Evolutionary conservation across 305 asterid genomes (phyloP).

Genomic region (Rubia occidens): DNA sequence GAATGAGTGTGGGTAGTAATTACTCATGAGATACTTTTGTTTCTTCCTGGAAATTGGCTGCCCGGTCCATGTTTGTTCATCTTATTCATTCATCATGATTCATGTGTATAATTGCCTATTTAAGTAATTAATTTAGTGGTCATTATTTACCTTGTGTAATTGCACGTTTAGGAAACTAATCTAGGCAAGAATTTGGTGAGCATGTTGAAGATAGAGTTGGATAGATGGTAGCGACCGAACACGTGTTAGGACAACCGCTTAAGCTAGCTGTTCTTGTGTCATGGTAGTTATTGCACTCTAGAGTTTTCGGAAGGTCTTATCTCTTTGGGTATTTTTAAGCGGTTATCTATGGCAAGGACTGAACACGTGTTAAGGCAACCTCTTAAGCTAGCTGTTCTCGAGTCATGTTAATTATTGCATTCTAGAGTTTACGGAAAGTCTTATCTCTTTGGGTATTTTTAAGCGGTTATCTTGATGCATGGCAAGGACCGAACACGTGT

Average conservation of each 20-base stretch:
- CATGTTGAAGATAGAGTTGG: not conserved
- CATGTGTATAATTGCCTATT: not conserved
- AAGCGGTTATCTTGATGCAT: not conserved
- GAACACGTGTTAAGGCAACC: not conserved
- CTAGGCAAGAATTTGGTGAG: not conserved
- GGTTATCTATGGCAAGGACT: not conserved
- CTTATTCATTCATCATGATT: not conserved
- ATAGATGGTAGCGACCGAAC: not conserved
- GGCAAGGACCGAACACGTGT: not conserved
- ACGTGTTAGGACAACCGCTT: not conserved
- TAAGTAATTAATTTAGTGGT: not conserved
- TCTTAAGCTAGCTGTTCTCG: not conserved
- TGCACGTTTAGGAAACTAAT: not conserved
- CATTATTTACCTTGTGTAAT: not conserved
- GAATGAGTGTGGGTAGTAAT: not conserved
- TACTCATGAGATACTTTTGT: not conserved
- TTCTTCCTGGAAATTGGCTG: conserved; percentile 6
- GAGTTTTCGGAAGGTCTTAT: not conserved
- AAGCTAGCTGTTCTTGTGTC: conserved; percentile 5
- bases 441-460: not conserved
- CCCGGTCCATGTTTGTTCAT: not conserved
- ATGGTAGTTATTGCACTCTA: not conserved
- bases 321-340: not conserved
- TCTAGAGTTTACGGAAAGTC: not conserved
- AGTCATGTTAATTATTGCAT: not conserved